Base-by-base conservation (phyloP, 805 yeast species). In the Diddensiella caesifluorescens region DNA sequence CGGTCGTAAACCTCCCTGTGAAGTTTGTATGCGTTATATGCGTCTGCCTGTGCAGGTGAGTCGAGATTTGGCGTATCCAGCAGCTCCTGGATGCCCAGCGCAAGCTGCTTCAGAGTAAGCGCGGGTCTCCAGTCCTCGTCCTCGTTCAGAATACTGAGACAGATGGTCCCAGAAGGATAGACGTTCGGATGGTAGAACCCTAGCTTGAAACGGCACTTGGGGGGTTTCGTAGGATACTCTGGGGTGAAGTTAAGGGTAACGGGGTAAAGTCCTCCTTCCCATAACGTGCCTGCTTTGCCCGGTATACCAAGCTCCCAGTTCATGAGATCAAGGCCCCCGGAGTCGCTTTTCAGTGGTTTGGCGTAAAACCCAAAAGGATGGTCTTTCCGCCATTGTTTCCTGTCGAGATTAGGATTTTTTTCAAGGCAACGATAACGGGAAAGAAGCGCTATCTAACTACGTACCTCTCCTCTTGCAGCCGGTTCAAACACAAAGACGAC, bases 61-160 rank as follows among this genome's bases (percentile, higher is more conserved):
- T 80, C 80, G 18, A 95, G 95, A 59, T 92, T 92, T 27, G 99
- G 99, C 27, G 79, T 74, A 56, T 83, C 85, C 47, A 92, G 69
- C 42, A 92, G 71, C 61, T 89, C 96, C 63, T 92, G 99, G 39
- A 92, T 79, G 4, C 98, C 99, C 47, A 88, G 67, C 1, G 83
- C 80, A 45, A 92, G 82, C 60, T 90, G 95, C 58, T 86, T 88
- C 51, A 90, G 65, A 12, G 95, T 85, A 52, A 90, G 83, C 5
- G 96, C 95, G 1, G 99, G 98, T 57, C 95, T 77, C 99, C 99
- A 92, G 62, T 87, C 97, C 63, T 89, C 94, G 35, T 82, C 88
- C 61, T 92, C 98, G 62, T 92, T 92, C 58, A 92, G 70, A 41
- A 92, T 89, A 40, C 94, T 81, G 35, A 92, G 73, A 65, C 99